Evolutionary conservation across 2,329 filamentous ascomycete species (phyloP).

Genomic region (Neofusicoccum ribis): DNA sequence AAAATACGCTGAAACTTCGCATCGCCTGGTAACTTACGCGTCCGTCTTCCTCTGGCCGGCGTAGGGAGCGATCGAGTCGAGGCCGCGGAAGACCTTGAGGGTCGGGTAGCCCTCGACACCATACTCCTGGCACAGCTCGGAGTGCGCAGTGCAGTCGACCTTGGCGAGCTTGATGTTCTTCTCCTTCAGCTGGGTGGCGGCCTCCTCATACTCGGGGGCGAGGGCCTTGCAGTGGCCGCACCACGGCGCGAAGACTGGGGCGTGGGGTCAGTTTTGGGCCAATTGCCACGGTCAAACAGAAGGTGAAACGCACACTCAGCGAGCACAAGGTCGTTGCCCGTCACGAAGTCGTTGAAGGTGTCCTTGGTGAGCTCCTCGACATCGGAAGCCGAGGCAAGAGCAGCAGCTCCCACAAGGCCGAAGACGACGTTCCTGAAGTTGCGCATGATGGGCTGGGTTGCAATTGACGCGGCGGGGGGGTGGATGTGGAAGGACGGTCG

Average conservation of each 20-base stretch:
- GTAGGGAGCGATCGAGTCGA: constrained; percentile 79
- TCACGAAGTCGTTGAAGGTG: constrained; percentile 83
- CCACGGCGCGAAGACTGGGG: constrained; percentile 87
- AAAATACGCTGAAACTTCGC: not conserved
- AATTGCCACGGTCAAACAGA: not conserved
- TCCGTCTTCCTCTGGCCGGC: constrained; percentile 85
- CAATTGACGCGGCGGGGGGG: constrained; percentile 5
- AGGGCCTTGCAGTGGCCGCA: constrained; percentile 99
- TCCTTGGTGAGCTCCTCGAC: constrained; percentile 83
- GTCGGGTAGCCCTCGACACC: constrained; percentile 98
- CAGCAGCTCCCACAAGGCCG: constrained; percentile 54
- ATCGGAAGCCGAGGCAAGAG: constrained; percentile 70
- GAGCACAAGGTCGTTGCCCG: constrained; percentile 82
- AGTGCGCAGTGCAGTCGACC: constrained; percentile 93
- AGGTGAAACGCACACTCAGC: constrained; percentile 74
- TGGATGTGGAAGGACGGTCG: not conserved
- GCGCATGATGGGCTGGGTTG: constrained; percentile 21
- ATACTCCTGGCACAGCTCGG: constrained; percentile 83
- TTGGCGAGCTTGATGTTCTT: constrained; percentile 84
- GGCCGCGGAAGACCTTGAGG: constrained; percentile 96
- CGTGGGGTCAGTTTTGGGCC: constrained; percentile 40
- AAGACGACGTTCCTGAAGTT: constrained; percentile 29
- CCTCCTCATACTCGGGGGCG: constrained; percentile 86
- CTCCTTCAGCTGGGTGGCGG: constrained; percentile 80
- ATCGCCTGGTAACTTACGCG: constrained; percentile 47